phyloP scores from a whole-genome alignment of 768 basidiomycete species.

The Lepiota brunneoincarnata region DNA sequence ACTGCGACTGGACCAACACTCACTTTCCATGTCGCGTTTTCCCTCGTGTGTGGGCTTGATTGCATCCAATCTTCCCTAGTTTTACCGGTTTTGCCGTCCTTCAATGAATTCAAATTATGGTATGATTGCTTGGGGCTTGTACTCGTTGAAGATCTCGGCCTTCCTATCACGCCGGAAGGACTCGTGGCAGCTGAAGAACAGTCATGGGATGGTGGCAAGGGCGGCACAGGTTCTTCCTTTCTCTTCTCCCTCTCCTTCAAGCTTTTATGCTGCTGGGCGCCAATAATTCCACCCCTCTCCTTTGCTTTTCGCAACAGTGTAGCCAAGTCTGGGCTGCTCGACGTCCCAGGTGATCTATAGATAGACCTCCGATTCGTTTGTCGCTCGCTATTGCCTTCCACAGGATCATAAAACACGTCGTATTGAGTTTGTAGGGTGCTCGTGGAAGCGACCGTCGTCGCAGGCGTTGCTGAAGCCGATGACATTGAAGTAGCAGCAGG shows the following conservation, averaged over 20 bases:
- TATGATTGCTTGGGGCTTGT: neutral
- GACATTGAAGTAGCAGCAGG: conserved; percentile 35
- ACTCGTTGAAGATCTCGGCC: conserved; percentile 6
- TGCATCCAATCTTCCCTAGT: conserved; percentile 3
- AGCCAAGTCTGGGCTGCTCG: conserved; percentile 89
- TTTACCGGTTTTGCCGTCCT: neutral
- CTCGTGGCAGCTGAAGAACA: conserved; percentile 21
- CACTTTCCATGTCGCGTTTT: conserved; percentile 42
- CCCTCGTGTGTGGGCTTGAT: conserved; percentile 16
- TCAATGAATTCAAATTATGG: neutral
- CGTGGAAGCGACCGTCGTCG: conserved; percentile 4
- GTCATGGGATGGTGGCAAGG: conserved; percentile 34
- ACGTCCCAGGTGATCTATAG: conserved; percentile 85
- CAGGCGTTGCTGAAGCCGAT: conserved; percentile 30
- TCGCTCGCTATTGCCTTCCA: conserved; percentile 18
- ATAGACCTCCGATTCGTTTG: conserved; percentile 80
- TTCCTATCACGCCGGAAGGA: neutral
- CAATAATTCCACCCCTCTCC: conserved; percentile 52
- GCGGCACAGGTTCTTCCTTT: conserved; percentile 38
- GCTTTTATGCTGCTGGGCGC: conserved; percentile 24
- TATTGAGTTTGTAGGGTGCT: conserved; percentile 1
- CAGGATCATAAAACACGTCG: conserved; percentile 6
- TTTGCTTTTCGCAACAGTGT: conserved; percentile 84
- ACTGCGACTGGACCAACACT: conserved; percentile 14
- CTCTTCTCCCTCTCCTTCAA: conserved; percentile 25